Percentiles rank a stretch among this genome's conserved stretches.
Evolutionary conservation across 345 rosid species (phyloP).

Genomic region (Citrus trifoliata): DNA sequence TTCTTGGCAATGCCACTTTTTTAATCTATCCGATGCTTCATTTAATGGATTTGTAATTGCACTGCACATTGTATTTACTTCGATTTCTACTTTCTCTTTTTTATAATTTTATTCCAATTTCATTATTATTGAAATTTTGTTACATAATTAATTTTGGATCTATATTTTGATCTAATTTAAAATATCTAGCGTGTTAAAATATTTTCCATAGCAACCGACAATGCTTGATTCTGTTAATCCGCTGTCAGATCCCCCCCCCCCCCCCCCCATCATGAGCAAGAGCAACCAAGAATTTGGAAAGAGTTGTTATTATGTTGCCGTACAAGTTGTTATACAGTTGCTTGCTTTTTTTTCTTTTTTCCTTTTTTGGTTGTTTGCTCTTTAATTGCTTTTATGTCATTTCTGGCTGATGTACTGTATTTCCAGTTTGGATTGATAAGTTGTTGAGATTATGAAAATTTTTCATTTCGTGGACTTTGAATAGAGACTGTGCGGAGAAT

Average conservation of each 20-base stretch:
- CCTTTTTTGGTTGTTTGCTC: background rate
- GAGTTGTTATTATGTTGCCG: background rate
- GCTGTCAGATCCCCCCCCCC: background rate
- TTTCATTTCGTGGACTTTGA: conserved; percentile 1
- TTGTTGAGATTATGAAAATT: background rate
- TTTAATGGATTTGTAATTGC: background rate
- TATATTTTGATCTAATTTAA: background rate
- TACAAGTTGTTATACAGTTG: background rate
- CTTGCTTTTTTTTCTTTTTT: background rate
- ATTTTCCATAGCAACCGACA: background rate
- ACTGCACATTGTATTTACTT: background rate
- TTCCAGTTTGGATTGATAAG: background rate
- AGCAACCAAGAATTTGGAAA: background rate
- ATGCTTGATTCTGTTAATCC: background rate
- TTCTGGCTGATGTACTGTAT: background rate
- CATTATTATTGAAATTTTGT: background rate
- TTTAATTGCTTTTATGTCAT: background rate
- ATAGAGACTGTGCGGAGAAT: conserved; percentile 2
- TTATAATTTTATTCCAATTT: background rate
- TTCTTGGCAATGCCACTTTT: conserved; percentile 3
- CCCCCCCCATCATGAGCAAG: background rate
- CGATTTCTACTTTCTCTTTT: background rate
- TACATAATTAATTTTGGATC: background rate
- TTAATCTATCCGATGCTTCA: conserved; percentile 1
- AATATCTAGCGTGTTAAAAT: background rate